These are phyloP conservation scores for Rugosomyces carneus DNA, from an alignment of 1,284 basidiomycete species.

Conservation along the genomic window DNA sequence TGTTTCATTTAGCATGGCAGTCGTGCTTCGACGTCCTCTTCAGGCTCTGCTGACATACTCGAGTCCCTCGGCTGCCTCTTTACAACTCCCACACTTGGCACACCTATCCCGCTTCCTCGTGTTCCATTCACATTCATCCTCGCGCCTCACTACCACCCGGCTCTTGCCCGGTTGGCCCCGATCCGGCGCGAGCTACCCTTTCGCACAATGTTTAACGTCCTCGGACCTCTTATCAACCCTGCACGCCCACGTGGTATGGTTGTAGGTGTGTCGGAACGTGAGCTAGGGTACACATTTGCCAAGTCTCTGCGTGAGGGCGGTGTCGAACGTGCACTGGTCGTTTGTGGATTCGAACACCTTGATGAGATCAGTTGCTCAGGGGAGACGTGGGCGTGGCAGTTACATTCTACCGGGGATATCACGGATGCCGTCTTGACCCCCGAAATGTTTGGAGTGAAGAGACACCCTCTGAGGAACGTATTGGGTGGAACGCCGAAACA, in stretches of 20 bases:
- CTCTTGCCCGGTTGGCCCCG: conserved; percentile 80
- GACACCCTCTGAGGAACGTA: conserved; percentile 12
- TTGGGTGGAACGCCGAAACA: conserved; percentile 9
- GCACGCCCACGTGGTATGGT: conserved; percentile 83
- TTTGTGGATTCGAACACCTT: conserved; percentile 88
- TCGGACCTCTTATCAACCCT: conserved; percentile 95
- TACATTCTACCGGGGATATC: conserved; percentile 7
- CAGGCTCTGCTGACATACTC: conserved; percentile 91
- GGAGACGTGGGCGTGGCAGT: conserved; percentile 53
- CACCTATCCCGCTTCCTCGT: conserved; percentile 48
- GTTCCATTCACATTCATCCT: conserved; percentile 91
- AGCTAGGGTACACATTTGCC: conserved; percentile 84
- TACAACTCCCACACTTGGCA: conserved; percentile 56
- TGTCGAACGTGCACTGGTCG: conserved; percentile 83
- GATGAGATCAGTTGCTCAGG: conserved; percentile 96
- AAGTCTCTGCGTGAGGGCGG: conserved; percentile 64
- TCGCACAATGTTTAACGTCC: conserved; percentile 95
- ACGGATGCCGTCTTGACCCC: conserved; percentile 11
- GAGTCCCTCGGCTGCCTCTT: conserved; percentile 82
- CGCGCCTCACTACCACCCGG: conserved; percentile 88
- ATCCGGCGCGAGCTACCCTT: conserved; percentile 86
- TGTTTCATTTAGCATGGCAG: conserved; percentile 84
- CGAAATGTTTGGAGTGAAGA: conserved; percentile 13
- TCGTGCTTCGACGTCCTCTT: conserved; percentile 89
- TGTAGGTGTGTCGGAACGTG: conserved; percentile 82